Evolutionary conservation across 2,329 filamentous ascomycete species (phyloP).

Genomic region (Ceratocystis cacaofunesta): DNA sequence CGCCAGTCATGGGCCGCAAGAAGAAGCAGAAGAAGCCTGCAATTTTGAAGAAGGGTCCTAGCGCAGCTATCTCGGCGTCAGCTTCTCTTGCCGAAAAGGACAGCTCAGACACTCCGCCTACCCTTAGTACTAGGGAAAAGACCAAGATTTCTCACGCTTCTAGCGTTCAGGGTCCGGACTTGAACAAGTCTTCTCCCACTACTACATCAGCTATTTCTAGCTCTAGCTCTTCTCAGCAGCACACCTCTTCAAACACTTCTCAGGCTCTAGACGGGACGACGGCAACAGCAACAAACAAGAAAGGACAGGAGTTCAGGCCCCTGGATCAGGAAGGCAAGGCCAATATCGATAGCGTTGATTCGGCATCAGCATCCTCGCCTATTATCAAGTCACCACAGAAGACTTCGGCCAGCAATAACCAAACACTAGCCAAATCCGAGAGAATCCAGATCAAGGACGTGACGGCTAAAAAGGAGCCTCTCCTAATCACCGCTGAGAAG

Average conservation of each 20-base stretch:
- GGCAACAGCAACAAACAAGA: constrained; percentile 8
- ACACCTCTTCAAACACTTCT: not conserved
- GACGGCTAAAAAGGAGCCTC: constrained; percentile 18
- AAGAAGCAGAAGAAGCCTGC: constrained; percentile 62
- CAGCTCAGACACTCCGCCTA: not conserved
- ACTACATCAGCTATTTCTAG: not conserved
- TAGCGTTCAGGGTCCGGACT: not conserved
- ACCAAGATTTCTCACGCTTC: not conserved
- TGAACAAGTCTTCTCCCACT: not conserved
- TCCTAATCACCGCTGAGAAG: constrained; percentile 9
- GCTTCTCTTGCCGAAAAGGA: not conserved
- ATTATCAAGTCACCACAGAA: constrained; percentile 11
- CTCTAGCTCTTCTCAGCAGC: not conserved
- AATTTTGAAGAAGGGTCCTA: constrained; percentile 19
- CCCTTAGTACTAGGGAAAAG: not conserved
- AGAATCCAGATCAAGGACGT: constrained; percentile 23
- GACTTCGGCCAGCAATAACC: not conserved
- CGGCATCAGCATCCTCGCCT: not conserved
- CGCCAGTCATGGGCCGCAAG: constrained; percentile 63
- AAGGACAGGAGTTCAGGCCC: constrained; percentile 8
- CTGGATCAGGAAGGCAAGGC: not conserved
- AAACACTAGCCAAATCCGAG: constrained; percentile 21
- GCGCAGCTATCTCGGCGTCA: constrained; percentile 14
- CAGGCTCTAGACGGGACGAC: constrained; percentile 4
- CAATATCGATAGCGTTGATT: not conserved